phyloP scores from a whole-genome alignment of 1,139 yeast genomes.

The Nakaseomyces sp. region DNA sequence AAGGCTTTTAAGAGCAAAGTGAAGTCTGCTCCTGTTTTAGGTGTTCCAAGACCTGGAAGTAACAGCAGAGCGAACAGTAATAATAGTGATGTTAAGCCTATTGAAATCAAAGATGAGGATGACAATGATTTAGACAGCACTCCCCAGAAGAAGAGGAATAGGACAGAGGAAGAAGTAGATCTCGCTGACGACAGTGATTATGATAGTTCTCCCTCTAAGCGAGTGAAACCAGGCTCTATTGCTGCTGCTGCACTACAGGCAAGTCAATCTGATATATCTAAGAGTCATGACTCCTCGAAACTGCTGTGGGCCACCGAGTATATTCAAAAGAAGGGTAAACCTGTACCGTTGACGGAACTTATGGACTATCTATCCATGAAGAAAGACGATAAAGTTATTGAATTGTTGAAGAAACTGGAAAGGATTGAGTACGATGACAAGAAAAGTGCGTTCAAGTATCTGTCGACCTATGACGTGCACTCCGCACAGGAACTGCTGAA shows the following conservation, averaged over 20 bases:
- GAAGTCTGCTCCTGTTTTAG: conserved; percentile 42
- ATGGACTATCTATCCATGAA: conserved; percentile 31
- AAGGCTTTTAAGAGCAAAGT: conserved; percentile 54
- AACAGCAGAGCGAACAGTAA: conserved; percentile 5
- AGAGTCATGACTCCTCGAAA: conserved; percentile 63
- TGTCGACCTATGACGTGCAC: conserved; percentile 80
- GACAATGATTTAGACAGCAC: conserved; percentile 1
- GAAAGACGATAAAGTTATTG: conserved; percentile 45
- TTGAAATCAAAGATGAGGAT: conserved; percentile 12
- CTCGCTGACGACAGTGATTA: conserved; percentile 20
- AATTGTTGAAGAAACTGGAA: conserved; percentile 65
- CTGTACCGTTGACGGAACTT: conserved; percentile 46
- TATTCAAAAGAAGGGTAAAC: conserved; percentile 57
- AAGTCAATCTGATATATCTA: conserved; percentile 37
- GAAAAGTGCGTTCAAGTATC: conserved; percentile 66
- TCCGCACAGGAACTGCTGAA: conserved; percentile 68
- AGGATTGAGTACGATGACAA: conserved; percentile 56
- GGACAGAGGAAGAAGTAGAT: conserved; percentile 19
- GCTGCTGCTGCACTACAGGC: conserved; percentile 29
- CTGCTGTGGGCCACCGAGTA: conserved; percentile 82
- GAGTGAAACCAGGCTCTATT: conserved; percentile 32
- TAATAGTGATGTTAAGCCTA: background rate
- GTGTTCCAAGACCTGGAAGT: conserved; percentile 1
- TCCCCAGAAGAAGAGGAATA: conserved; percentile 8
- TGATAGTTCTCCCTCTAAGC: conserved; percentile 23